Evolutionary conservation across 2,329 filamentous ascomycete genomes (phyloP), one percentile per base, ranked within the genome.

Genomic region (Lasiodiplodia citricola): DNA sequence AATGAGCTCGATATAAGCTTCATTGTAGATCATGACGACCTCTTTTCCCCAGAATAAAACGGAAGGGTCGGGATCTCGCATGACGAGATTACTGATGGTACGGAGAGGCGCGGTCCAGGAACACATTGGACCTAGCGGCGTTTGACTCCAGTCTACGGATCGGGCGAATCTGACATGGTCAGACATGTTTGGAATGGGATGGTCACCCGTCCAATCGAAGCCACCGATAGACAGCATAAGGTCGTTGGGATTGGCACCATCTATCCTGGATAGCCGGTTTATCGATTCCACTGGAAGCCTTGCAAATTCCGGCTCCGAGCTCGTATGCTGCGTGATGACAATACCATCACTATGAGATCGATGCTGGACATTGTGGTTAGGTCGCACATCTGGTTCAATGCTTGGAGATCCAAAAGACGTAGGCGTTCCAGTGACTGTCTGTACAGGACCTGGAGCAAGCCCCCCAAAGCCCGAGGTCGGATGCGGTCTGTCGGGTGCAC

Each of bases 21-120:
- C 76, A 47, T 82, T 82, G 72, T 81, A 81, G 25, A 82, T 63
- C 71, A 79, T 77, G 23, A 73, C 75, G 54, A 78, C 74, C 2
- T 78, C 73, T 7, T 76, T 69, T 8, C 80, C 80, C 77, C 85
- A 41, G 87, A 88, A 74, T 3, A 79, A 54, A 10, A 75, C 73
- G 16, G 68, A 68, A n/a, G 77, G 77, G 41, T 73, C 73, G 0
- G 77, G 75, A 63, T 76, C 75, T 16, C 73, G 72, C 72, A 78
- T 76, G 11, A 79, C 57, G 4, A 79, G 50, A 62, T 78, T 78
- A 11, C 71, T 71, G 16, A 78, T 66, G 41, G 85, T 82, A 41
- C 84, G 83, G 25, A 87, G 80, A 25, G 82, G 78, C 5, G 77
- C 63, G n/a, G 82, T 78, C 85, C 86, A 87, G 64, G 73, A 74